phyloP scores from a whole-genome alignment of 208 protist genomes.

The Borovskyia barvae region DNA sequence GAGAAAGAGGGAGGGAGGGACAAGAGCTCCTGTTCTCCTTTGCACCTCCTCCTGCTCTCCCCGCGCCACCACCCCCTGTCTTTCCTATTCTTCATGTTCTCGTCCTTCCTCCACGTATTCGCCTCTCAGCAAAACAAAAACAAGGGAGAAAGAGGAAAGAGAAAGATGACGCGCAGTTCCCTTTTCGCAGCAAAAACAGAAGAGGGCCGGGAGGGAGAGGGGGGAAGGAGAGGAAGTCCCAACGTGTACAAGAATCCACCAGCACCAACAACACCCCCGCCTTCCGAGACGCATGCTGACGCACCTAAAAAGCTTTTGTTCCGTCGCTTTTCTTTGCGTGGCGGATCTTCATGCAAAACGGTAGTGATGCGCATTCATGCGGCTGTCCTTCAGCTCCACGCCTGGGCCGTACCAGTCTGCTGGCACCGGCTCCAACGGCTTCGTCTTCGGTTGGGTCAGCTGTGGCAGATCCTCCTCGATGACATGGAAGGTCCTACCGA shows the following conservation, averaged over 20 bases:
- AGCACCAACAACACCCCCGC: too few relatives aligned
- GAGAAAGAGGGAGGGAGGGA: too few relatives aligned
- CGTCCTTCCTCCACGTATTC: too few relatives aligned
- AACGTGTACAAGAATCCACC: too few relatives aligned
- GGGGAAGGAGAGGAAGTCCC: neutral
- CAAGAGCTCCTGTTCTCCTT: too few relatives aligned
- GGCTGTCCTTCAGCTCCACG: conserved; percentile 57
- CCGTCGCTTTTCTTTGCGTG: neutral
- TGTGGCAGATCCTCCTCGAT: conserved; percentile 85
- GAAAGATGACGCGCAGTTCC: too few relatives aligned
- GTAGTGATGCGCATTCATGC: conserved; percentile 75
- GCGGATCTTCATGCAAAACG: conserved; percentile 66
- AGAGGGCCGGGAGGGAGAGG: neutral
- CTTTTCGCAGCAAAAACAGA: neutral
- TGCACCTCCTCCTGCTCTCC: too few relatives aligned
- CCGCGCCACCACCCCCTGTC: too few relatives aligned
- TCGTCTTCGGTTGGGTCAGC: conserved; percentile 53
- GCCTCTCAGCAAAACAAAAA: conserved; percentile 2
- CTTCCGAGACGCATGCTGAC: too few relatives aligned
- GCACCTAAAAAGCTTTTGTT: too few relatives aligned
- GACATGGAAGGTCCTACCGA: conserved; percentile 86
- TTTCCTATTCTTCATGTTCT: too few relatives aligned
- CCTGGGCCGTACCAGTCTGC: conserved; percentile 52
- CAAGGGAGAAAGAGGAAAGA: conserved; percentile 4
- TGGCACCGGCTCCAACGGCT: conserved; percentile 31